These are phyloP conservation scores for Lactarius indigo DNA, from an alignment of 768 basidiomycete species.

Conservation along the genomic window DNA sequence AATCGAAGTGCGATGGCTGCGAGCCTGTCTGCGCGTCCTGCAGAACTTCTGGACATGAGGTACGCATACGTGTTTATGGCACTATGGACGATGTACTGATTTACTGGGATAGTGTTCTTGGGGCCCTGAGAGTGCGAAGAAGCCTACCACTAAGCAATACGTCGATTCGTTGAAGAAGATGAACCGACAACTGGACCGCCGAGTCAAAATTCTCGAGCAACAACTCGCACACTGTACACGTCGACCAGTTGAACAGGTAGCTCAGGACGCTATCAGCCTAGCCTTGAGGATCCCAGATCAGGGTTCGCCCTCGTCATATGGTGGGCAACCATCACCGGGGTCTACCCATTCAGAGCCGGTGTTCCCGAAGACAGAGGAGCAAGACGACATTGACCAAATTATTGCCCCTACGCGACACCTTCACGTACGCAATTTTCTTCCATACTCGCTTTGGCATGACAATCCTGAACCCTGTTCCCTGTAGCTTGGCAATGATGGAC, in stretches of 20 bases:
- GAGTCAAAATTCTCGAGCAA: conserved; percentile 30
- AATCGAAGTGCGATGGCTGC: conserved; percentile 35
- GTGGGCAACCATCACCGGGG: conserved; percentile 17
- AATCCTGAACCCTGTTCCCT: neutral
- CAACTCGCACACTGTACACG: conserved; percentile 19
- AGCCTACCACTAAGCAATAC: conserved; percentile 34
- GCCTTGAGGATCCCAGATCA: conserved; percentile 17
- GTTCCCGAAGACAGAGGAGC: conserved; percentile 19
- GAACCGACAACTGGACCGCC: conserved; percentile 30
- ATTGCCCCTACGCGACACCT: conserved; percentile 16
- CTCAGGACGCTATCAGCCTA: conserved; percentile 8
- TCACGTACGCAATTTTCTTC: conserved; percentile 21
- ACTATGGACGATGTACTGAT: neutral
- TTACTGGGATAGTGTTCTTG: conserved; percentile 31
- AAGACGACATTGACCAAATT: conserved; percentile 21
- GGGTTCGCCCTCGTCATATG: conserved; percentile 16
- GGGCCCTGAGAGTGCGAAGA: conserved; percentile 35
- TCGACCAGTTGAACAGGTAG: conserved; percentile 19
- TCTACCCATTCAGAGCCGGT: conserved; percentile 17
- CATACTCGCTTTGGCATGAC: conserved; percentile 25
- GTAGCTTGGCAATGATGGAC: conserved; percentile 30
- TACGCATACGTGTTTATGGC: conserved; percentile 10
- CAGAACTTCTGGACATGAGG: conserved; percentile 28
- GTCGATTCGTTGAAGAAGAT: conserved; percentile 33
- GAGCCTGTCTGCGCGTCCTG: conserved; percentile 34